Base-by-base conservation (phyloP, 148 eudicot genomes). In the Polygonum maritimum region DNA sequence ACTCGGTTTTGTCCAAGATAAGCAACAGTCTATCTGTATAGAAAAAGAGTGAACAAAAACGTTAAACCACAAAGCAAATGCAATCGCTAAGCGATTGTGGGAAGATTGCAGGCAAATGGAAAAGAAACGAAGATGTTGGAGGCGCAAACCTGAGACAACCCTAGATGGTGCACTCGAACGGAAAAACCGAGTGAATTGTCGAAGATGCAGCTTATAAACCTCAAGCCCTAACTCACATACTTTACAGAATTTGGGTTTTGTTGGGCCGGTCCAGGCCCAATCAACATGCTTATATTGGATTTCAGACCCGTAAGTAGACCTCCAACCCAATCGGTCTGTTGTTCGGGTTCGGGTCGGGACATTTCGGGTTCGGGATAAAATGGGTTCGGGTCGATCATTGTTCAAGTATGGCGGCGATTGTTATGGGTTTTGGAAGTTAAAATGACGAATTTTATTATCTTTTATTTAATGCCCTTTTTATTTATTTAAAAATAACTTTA, bases 1-100 rank as follows among this genome's bases (percentile, higher is more conserved):
- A 19, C 71, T 36, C 44, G 71, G 44, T 63, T 63, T 63, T 63
- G 69, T 26, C 69, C 69, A 67, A 67, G 71, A 22, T 67, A 16
- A 67, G 19, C 71, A 16, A 36, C 41, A 18, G 21, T 67, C 10
- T 36, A 36, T 38, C 71, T 67, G 71, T 36, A 16, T 0, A n/a
- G n/a, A 62, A 62, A 26, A 26, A 26, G 15, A 26, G 15, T 11
- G 21, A 62, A 62, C 31, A 1, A 38, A 22, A 33, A 22, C 16
- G 16, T 62, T 62, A 62, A 62, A 62, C 2, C 2, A 16, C 44
- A 36, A 36, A 11, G n/a, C 71, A 35, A 14, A 21, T 6, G 11
- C 38, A 22, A 14, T 14, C 21, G 6, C 36, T 4, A 36, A 38
- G n/a, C 38, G 41, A 67, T 38, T 6, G 71, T 14, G 71, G 38